These are phyloP conservation scores for Penstemon eatonii DNA, from an alignment of 257 asterid species.

Conservation along the genomic window DNA sequence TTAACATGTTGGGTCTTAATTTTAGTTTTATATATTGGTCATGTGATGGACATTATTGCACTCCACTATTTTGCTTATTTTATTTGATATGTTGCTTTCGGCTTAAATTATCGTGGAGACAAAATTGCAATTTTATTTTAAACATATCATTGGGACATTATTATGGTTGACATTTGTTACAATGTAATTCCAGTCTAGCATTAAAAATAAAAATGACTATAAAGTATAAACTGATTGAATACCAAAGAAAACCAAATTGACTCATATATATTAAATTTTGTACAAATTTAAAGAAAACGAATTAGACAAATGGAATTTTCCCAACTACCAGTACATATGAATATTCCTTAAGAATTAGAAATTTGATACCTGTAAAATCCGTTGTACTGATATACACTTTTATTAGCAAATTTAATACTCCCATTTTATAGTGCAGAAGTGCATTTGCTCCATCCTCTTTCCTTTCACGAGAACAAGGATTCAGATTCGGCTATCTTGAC, in stretches of 20 bases:
- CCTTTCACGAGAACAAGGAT: no score
- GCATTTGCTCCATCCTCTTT: no score
- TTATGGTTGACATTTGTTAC: constrained; percentile 29
- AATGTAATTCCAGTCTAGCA: neutral
- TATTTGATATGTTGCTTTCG: constrained; percentile 14
- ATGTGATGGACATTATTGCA: constrained; percentile 24
- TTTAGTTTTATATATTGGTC: neutral
- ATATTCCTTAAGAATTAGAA: neutral
- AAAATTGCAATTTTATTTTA: constrained; percentile 9
- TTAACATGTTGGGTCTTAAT: constrained; percentile 20
- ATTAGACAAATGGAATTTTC: neutral
- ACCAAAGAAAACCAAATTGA: neutral
- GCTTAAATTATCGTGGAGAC: constrained; percentile 10
- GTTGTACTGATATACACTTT: constrained; percentile 30
- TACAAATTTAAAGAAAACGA: no score
- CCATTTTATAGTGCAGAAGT: neutral
- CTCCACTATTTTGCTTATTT: constrained; percentile 19
- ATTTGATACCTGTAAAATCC: constrained; percentile 13
- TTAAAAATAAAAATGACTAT: neutral
- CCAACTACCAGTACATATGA: neutral
- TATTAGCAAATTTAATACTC: constrained; percentile 1
- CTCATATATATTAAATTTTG: neutral
- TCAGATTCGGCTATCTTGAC: no score
- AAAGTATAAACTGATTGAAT: neutral
- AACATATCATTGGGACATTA: neutral